Evolutionary conservation across 441 rosid genomes (phyloP), one percentile per base, ranked within the genome.

Genomic region (Populus tomentosa): DNA sequence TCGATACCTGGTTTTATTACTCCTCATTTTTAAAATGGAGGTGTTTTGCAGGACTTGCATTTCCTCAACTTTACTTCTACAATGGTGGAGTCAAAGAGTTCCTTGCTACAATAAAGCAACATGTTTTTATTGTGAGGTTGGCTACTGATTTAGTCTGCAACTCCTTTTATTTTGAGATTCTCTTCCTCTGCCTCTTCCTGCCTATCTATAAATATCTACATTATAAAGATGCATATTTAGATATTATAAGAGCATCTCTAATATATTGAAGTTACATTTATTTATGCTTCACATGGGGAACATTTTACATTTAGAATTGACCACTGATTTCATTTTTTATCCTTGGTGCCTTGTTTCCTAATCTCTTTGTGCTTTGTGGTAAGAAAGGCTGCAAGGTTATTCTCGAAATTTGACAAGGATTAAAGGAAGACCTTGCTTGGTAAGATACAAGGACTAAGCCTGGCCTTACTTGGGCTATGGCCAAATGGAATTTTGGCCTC

Each of bases 41-140:
- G 10, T 75, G 35, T 78, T 82, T 81, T 79, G 79, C 92, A 97
- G 98, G 99, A 80, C 92, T 94, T 80, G 98, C 98, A 78, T 89
- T 75, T 86, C 97, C 99, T 73, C 93, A 98, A 73, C 92, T 97
- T 56, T 94, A 92, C 87, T 94, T 97, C 83, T 97, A 94, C 85
- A 94, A 82, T 74, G 98, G 99, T 79, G 98, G 99, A 75, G 97
- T 94, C 77, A 87, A 89, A 82, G 97, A 94, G 87, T 93, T 94
- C 83, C 90, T 97, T 67, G 93, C 98, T 77, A 87, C 90, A 56
- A 75, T 94, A 77, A 97, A 93, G 88, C 99, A 92, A 61, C 93
- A 93, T 82, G 87, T 89, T 80, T 83, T 92, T 72, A 89, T 94
- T 88, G 90, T 91, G 89, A 97, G 99, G 98, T 94, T 76, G 68